A percentile compares a stretch with the other conserved stretches of the same genome.
Conservation (phyloP, 345 rosid genomes). For the Eucalyptus regnans region DNA sequence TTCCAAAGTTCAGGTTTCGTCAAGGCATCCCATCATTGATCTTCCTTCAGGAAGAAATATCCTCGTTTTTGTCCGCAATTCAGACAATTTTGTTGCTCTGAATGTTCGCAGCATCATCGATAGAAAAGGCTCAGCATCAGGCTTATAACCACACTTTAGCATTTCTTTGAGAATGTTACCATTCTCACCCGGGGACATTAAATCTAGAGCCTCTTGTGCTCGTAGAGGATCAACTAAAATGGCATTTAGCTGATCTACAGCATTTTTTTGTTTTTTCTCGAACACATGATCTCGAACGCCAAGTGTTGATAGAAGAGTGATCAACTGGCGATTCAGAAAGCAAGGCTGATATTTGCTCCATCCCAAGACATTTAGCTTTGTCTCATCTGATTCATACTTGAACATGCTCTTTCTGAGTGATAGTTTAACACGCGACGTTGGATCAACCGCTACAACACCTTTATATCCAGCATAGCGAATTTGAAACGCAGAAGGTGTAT, state of each 20-base stretch:
- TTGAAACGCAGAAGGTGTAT: conserved; percentile 51
- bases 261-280: conserved; percentile 49
- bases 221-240: conserved; percentile 44
- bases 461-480: conserved; percentile 54
- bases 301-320: conserved; percentile 45
- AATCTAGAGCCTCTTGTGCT: conserved; percentile 66
- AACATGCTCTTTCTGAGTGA: conserved; percentile 48
- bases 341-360: conserved; percentile 60
- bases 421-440: conserved; percentile 26
- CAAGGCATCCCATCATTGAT: conserved; percentile 88
- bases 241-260: conserved; percentile 47
- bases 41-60: conserved; percentile 51
- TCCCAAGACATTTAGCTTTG: conserved; percentile 39
- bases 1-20: conserved; percentile 60
- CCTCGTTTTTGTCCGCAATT: conserved; percentile 58
- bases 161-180: conserved; percentile 50
- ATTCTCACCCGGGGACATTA: conserved; percentile 69
- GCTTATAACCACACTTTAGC: conserved; percentile 57
- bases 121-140: conserved; percentile 74
- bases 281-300: conserved; percentile 32
- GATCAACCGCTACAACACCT: conserved; percentile 63
- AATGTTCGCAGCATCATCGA: conserved; percentile 88
- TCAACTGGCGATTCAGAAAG: conserved; percentile 54
- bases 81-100: conserved; percentile 62
- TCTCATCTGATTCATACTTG: conserved; percentile 33